Evolutionary conservation across 176 grass and related monocot species (phyloP), one percentile per base, ranked within the genome.

Genomic region (Olyra latifolia): DNA sequence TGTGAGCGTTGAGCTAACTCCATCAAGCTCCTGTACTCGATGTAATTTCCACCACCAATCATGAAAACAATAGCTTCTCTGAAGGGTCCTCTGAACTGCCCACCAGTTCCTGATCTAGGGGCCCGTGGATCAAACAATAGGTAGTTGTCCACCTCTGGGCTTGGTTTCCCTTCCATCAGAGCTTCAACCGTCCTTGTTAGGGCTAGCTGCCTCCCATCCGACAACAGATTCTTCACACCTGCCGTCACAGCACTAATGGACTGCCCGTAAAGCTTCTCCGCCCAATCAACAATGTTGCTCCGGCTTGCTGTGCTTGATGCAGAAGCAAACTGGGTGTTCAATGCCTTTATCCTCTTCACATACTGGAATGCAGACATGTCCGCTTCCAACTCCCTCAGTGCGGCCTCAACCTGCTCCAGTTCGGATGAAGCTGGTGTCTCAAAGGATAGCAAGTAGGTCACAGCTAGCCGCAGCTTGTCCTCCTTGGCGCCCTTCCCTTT

Each of bases 11-110:
- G 87, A 0, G 71, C 88, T 66, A 98, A 80, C 76, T 98, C 95
- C 70, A 91, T 89, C 86, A 98, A 87, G 82, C 95, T 98, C 69
- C 86, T 98, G 83, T 98, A 98, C 46, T 98, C 95, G 6, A 98
- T 91, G 89, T 94, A 98, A 72, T 98, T 98, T 60, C 95, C 95
- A 47, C 95, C 92, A 77, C 95, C 95, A 53, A 98, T 98, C 92
- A 98, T 98, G 83, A 98, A 98, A 72, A 98, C 95, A 85, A 98
- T 90, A 6, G 95, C 95, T 77, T 98, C 95, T 94, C 93, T 98
- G 69, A 98, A 98, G 24, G 95, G 95, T 71, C 95, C 95, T 89
- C 80, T 89, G 84, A 98, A 94, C 66, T 92, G 92, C 5, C 83
- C 92, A 76, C 85, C 88, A 87, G 90, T 70, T 76, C 90, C 95